A percentile compares a stretch with the other conserved stretches of the same genome.
These are phyloP conservation scores for Pyracantha coccinea DNA, from an alignment of 331 rosid genomes.

Conservation along the genomic window DNA sequence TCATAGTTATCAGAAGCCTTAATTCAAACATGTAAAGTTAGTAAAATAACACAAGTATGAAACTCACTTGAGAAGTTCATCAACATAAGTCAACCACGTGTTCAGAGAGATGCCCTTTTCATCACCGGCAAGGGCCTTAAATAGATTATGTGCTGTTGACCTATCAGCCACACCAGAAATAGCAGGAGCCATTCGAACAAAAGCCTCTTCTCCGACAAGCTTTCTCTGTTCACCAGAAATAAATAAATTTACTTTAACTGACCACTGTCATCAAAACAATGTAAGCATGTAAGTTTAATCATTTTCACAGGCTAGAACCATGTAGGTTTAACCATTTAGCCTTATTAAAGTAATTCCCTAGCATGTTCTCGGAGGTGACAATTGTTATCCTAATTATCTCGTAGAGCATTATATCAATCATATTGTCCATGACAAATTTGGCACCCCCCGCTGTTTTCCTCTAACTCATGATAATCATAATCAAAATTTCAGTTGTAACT, in stretches of 20 bases:
- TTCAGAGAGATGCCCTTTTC: slow-evolving; percentile 68
- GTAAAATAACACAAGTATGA: background rate
- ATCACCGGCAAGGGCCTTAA: slow-evolving; percentile 77
- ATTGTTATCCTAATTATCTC: background rate
- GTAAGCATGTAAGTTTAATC: background rate
- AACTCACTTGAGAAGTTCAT: slow-evolving; percentile 80
- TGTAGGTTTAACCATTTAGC: background rate
- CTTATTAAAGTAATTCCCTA: background rate
- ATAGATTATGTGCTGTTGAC: slow-evolving; percentile 70
- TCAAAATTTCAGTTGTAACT: background rate
- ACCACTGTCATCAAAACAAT: background rate
- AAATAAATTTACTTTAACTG: background rate
- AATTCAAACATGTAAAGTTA: background rate
- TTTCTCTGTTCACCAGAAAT: slow-evolving; percentile 48
- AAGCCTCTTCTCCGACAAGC: slow-evolving; percentile 70
- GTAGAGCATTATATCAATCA: background rate
- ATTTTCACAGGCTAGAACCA: background rate
- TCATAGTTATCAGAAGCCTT: slow-evolving; percentile 8
- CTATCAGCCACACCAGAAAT: slow-evolving; percentile 74
- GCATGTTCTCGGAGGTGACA: background rate
- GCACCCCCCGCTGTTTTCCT: background rate
- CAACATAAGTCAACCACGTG: slow-evolving; percentile 70
- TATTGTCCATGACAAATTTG: background rate
- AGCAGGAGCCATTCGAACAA: slow-evolving; percentile 87
- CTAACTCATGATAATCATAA: background rate